Conservation (phyloP, 805 yeast genomes). For the Zygotorulaspora florentina region DNA sequence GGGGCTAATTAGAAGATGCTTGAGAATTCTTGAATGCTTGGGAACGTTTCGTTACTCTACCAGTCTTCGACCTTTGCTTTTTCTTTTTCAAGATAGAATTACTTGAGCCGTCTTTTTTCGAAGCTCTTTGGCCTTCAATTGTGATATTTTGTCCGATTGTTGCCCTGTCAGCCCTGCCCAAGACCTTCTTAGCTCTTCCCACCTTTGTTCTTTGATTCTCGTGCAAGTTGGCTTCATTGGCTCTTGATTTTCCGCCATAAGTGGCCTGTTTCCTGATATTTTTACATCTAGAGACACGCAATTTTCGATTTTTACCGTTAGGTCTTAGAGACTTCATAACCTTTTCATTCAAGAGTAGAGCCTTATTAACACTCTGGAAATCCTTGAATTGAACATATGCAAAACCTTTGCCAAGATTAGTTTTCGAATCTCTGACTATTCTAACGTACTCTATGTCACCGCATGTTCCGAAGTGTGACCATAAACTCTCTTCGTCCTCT, state of each 20-base stretch:
- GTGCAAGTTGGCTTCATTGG: slow-evolving; percentile 38
- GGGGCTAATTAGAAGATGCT: slow-evolving; percentile 5
- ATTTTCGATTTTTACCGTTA: slow-evolving; percentile 45
- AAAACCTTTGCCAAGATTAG: slow-evolving; percentile 95
- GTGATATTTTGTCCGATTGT: slow-evolving; percentile 53
- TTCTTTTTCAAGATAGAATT: slow-evolving; percentile 58
- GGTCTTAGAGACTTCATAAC: slow-evolving; percentile 38
- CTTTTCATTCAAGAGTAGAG: slow-evolving; percentile 71
- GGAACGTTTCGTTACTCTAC: slow-evolving; percentile 45
- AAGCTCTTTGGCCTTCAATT: slow-evolving; percentile 76
- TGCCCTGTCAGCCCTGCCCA: slow-evolving; percentile 77
- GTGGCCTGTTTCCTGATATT: slow-evolving; percentile 32
- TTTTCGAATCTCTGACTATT: slow-evolving; percentile 84
- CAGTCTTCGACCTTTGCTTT: slow-evolving; percentile 43
- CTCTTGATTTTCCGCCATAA: slow-evolving; percentile 28
- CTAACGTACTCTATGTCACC: slow-evolving; percentile 85
- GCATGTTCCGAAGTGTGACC: slow-evolving; percentile 68
- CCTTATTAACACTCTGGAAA: slow-evolving; percentile 69
- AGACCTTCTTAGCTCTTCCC: slow-evolving; percentile 71
- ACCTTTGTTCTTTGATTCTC: slow-evolving; percentile 70
- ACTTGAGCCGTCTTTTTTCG: slow-evolving; percentile 53
- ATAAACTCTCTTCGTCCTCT: slow-evolving; percentile 82
- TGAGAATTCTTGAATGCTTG: slow-evolving; percentile 38
- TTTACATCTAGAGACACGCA: slow-evolving; percentile 75
- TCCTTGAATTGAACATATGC: slow-evolving; percentile 91